Evolutionary conservation across 2,329 filamentous ascomycete genomes (phyloP).

Genomic region (Graphiopsis chlorocephala): DNA sequence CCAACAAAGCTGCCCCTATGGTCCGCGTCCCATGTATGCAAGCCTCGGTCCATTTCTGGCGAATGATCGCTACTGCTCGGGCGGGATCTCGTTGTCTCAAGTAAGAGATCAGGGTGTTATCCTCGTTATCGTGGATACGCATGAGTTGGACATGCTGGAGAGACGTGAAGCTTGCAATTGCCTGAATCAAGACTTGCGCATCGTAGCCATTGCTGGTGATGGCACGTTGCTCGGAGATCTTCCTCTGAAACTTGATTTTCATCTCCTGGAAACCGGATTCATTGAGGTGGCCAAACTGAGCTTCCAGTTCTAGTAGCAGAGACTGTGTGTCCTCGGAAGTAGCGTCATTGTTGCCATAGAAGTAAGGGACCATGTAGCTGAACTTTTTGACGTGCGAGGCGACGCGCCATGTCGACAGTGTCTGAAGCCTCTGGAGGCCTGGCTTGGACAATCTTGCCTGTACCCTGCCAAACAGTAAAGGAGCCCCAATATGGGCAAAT

Average conservation of each 20-base stretch:
- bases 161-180: slow-evolving; percentile 56
- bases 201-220: slow-evolving; percentile 54
- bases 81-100: slow-evolving; percentile 45
- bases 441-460: slow-evolving; percentile 51
- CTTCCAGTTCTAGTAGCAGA: slow-evolving; percentile 28
- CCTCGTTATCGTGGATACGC: slow-evolving; percentile 58
- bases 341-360: slow-evolving; percentile 56
- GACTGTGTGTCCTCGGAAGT: slow-evolving; percentile 14
- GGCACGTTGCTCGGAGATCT: slow-evolving; percentile 50
- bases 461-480: slow-evolving; percentile 51
- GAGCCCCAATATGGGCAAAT: slow-evolving; percentile 51
- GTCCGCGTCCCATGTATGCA: slow-evolving; percentile 61
- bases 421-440: slow-evolving; percentile 50
- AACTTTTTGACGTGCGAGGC: slow-evolving; percentile 57
- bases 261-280: slow-evolving; percentile 38
- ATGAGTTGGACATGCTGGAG: slow-evolving; percentile 65
- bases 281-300: slow-evolving; percentile 35
- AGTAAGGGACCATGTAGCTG: slow-evolving; percentile 59
- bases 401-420: slow-evolving; percentile 51
- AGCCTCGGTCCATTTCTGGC: slow-evolving; percentile 60
- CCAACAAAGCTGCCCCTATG: slow-evolving; percentile 56
- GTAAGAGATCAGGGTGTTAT: slow-evolving; percentile 53
- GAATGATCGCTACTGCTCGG: slow-evolving; percentile 44
- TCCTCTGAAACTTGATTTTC: slow-evolving; percentile 35
- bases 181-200: slow-evolving; percentile 51